phyloP scores from a whole-genome alignment of 192 early-diverging fungal species.

The Linnemannia elongata region DNA sequence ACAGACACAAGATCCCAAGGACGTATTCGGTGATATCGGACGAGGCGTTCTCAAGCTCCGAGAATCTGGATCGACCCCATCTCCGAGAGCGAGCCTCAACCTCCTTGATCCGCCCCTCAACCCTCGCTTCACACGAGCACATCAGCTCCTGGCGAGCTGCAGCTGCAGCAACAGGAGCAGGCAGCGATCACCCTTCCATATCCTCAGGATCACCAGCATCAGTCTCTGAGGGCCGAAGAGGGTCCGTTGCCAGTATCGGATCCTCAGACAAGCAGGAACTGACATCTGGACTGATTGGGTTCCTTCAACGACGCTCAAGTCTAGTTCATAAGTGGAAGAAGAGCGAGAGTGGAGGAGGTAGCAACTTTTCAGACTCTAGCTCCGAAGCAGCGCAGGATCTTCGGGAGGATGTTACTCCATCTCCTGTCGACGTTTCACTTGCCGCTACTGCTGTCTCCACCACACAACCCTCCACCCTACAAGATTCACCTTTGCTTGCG shows the following conservation, averaged over 20 bases:
- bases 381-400: not conserved
- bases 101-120: not conserved
- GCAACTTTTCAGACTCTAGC: not conserved
- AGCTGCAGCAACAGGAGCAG: not conserved
- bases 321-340: not conserved
- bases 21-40: conserved; percentile 34
- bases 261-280: conserved; percentile 13
- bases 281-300: conserved; percentile 14
- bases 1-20: conserved; percentile 10
- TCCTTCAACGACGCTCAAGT: conserved; percentile 18
- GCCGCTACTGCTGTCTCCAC: not conserved
- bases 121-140: not conserved
- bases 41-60: conserved; percentile 30
- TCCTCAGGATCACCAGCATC: not conserved
- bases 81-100: not conserved
- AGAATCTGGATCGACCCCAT: conserved; percentile 10
- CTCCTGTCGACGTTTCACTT: not conserved
- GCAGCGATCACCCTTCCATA: not conserved
- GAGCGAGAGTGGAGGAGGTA: not conserved
- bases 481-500: not conserved
- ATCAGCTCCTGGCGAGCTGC: not conserved
- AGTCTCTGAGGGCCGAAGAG: conserved; percentile 21
- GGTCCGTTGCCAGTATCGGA: conserved; percentile 21
- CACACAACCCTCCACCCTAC: not conserved
- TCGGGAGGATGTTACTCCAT: not conserved